Evolutionary conservation across 345 rosid species (phyloP).

Genomic region (Arabis hirsuta): DNA sequence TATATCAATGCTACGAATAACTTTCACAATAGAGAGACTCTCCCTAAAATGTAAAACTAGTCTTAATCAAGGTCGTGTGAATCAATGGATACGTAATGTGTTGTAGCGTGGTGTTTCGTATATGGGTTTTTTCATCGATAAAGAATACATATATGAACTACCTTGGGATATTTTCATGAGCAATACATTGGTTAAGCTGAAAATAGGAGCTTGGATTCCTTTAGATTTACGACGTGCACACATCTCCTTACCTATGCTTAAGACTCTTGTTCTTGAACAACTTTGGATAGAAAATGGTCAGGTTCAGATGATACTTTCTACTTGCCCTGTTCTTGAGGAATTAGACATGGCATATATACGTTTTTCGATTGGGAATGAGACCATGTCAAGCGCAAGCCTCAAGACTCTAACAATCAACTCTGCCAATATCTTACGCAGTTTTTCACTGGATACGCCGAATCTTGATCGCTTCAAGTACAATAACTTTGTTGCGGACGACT

Average conservation of each 20-base stretch:
- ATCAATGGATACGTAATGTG: background rate
- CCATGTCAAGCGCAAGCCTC: background rate
- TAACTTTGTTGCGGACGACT: background rate
- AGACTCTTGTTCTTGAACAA: no score
- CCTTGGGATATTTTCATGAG: background rate
- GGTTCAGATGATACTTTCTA: background rate
- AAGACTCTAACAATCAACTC: background rate
- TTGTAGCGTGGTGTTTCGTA: background rate
- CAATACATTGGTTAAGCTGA: background rate
- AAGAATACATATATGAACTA: background rate
- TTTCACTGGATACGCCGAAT: background rate
- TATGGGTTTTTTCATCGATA: no score
- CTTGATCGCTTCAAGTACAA: background rate
- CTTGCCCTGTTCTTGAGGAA: background rate
- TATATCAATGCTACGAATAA: no score
- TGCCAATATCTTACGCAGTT: background rate
- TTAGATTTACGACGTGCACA: no score
- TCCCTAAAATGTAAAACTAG: background rate
- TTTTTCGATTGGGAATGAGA: background rate
- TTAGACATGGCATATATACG: background rate
- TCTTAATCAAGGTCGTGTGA: background rate
- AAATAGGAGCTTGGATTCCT: no score
- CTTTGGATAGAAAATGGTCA: background rate
- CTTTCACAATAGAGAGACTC: background rate
- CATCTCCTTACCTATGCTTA: no score